These are phyloP conservation scores for Trametes cinnabarina DNA, from an alignment of 768 basidiomycete genomes.

Conservation along the genomic window DNA sequence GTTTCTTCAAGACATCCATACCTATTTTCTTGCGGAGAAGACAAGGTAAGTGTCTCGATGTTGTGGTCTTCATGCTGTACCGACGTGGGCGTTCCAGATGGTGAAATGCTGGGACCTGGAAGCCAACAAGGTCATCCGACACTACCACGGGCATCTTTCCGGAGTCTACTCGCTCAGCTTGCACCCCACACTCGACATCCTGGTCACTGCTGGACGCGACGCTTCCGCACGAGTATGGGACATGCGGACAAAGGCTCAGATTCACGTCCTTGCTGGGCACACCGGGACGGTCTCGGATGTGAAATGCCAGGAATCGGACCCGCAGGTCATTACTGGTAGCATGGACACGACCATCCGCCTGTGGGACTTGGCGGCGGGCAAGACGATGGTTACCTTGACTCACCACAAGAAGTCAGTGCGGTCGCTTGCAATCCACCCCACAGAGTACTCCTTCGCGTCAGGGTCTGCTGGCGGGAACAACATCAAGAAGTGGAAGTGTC, in stretches of 20 bases:
- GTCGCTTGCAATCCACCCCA: slow-evolving; percentile 90
- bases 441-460: slow-evolving; percentile 94
- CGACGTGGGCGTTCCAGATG: slow-evolving; percentile 59
- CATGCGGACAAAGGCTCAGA: slow-evolving; percentile 96
- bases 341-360: slow-evolving; percentile 98
- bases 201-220: slow-evolving; percentile 94
- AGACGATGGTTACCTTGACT: slow-evolving; percentile 94
- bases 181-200: slow-evolving; percentile 93
- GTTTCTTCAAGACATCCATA: slow-evolving; percentile 94
- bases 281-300: slow-evolving; percentile 95
- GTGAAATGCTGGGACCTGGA: slow-evolving; percentile 99
- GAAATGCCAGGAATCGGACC: slow-evolving; percentile 94
- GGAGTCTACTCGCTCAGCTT: slow-evolving; percentile 93
- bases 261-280: slow-evolving; percentile 91
- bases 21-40: slow-evolving; percentile 95
- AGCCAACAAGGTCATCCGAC: slow-evolving; percentile 97
- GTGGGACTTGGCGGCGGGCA: slow-evolving; percentile 98
- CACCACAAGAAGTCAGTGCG: slow-evolving; percentile 99
- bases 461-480: slow-evolving; percentile 99
- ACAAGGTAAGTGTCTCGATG: slow-evolving; percentile 61
- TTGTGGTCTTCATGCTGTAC: neutral
- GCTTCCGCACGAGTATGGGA: slow-evolving; percentile 99
- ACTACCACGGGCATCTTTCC: slow-evolving; percentile 97
- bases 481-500: slow-evolving; percentile 99
- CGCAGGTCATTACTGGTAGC: slow-evolving; percentile 95